phyloP scores from a whole-genome alignment of 2,329 filamentous ascomycete species.

The Pyrenophora graminea region DNA sequence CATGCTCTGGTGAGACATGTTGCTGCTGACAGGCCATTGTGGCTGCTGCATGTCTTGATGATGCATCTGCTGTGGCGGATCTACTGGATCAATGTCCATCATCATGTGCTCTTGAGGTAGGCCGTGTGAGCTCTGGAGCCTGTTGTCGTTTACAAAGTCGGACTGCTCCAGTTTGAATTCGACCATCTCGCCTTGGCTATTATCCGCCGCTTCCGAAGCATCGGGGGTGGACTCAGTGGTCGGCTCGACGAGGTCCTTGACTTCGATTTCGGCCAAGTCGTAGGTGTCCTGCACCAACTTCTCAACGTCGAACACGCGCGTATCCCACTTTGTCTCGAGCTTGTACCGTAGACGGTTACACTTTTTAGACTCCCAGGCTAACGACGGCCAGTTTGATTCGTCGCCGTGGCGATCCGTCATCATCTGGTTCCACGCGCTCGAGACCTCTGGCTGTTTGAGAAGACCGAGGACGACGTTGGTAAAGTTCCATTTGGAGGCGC shows the following conservation, averaged over 20 bases:
- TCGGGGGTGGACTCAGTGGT: slow-evolving; percentile 31
- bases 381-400: slow-evolving; percentile 50
- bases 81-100: slow-evolving; percentile 45
- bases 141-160: slow-evolving; percentile 29
- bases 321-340: slow-evolving; percentile 66
- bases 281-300: slow-evolving; percentile 64
- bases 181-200: slow-evolving; percentile 38
- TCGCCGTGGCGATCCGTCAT: slow-evolving; percentile 59
- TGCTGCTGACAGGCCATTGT: slow-evolving; percentile 42
- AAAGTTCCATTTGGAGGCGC: slow-evolving; percentile 67
- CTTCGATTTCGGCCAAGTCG: slow-evolving; percentile 53
- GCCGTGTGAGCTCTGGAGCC: slow-evolving; percentile 38
- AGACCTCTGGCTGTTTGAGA: slow-evolving; percentile 67
- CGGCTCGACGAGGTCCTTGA: slow-evolving; percentile 32
- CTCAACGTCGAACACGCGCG: slow-evolving; percentile 57
- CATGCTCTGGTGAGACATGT: slow-evolving; percentile 38
- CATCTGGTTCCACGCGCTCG: slow-evolving; percentile 65
- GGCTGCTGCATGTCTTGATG: slow-evolving; percentile 34
- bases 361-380: slow-evolving; percentile 67
- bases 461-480: slow-evolving; percentile 70
- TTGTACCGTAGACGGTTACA: slow-evolving; percentile 67
- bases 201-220: slow-evolving; percentile 29
- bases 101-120: slow-evolving; percentile 36
- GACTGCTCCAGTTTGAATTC: slow-evolving; percentile 41
- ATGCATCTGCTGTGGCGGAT: slow-evolving; percentile 38